Conservation (phyloP, 2,329 filamentous ascomycete species). For the Sclerotinia spermophila region DNA sequence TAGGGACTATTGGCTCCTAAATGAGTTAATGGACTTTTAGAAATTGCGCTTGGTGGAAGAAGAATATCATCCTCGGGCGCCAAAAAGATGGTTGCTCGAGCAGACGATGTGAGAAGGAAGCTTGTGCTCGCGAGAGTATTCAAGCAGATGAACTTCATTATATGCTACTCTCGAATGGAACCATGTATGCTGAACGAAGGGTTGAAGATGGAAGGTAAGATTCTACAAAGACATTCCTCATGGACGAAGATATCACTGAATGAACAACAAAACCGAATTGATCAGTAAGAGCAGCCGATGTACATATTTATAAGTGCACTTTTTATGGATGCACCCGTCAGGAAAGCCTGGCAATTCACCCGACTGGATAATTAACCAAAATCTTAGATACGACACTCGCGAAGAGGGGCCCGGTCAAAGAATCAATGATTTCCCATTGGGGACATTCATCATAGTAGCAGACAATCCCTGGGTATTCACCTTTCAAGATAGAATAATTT, state of each 20-base stretch:
- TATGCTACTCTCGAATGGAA: neutral
- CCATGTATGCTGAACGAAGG: neutral
- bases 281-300: neutral
- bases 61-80: conserved; percentile 8
- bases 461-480: neutral
- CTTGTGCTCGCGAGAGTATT: neutral
- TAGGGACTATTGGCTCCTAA: conserved; percentile 15
- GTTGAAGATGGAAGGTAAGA: neutral
- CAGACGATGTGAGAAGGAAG: conserved; percentile 1
- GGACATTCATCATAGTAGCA: neutral
- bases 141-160: neutral
- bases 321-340: neutral
- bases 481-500: neutral
- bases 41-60: neutral
- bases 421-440: neutral
- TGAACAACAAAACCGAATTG: no score
- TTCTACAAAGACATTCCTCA: neutral
- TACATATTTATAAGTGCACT: neutral
- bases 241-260: neutral
- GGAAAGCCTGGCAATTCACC: neutral
- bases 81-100: neutral
- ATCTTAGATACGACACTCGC: neutral
- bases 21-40: neutral
- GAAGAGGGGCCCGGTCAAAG: neutral
- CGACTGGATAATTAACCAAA: neutral